Base-by-base conservation (phyloP, 2,329 filamentous ascomycete genomes). In the Ophioceras dolichostomum region DNA sequence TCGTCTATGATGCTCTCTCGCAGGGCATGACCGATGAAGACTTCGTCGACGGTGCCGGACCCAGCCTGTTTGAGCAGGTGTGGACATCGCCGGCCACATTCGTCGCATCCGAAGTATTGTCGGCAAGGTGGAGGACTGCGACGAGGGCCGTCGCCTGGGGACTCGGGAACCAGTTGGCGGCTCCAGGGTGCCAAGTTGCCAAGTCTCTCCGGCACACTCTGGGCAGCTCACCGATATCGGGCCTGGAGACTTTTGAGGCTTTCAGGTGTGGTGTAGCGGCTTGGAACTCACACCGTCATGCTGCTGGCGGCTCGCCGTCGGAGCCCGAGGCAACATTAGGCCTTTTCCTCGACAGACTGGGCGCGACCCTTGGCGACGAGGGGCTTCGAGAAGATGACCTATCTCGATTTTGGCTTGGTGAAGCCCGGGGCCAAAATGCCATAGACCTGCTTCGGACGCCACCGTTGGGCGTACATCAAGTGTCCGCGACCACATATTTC, bases 1-100 rank as follows among this genome's bases (percentile, higher is more conserved):
- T 67, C 5, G 59, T 71, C 18, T 45, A 65, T 9, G 58, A 63
- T 32, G 56, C 59, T 2, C 51, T 72, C 24, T 57, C 60, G 0
- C 50, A 58, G 17, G 65, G 64, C 4, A 45, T 71, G 6, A 53
- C 46, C 3, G 54, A 52, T 12, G 61, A 68, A 32, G 53, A 61
- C 2, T 64, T 60, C 16, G 50, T 62, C 5, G 64, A 70, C 43
- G 57, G 55, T 3, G 49, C 62, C 2, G 60, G 59, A 5, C 53
- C 49, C 17, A 55, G 52, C 34, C 48, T 69, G 3, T 58, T 62
- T 18, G 53, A 61, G 7, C 43, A 60, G 4, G 47, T 57, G 2
- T 53, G 45, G 13, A 45, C 13, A 9, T 19, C 27, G 6, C 27
- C 27, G 10, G 24, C 20, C 19, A 14, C 17, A 3, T 21, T 24